Percentiles rank a stretch among this genome's conserved stretches.
Conservation (phyloP, 371 early-diverging fungal species). For the Cokeromyces recurvatus region DNA sequence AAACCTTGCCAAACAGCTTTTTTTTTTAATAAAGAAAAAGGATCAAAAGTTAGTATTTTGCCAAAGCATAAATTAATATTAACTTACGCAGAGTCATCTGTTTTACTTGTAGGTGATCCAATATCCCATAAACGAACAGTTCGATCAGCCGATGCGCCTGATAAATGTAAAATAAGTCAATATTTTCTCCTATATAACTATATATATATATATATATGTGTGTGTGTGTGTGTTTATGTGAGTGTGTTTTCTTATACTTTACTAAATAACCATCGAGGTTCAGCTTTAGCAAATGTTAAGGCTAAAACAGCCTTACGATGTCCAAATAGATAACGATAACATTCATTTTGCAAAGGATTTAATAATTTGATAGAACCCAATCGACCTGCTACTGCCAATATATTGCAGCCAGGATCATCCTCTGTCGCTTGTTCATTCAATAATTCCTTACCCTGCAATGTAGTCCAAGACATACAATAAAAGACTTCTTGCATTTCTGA, state of each 20-base stretch:
- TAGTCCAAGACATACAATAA: constrained; percentile 54
- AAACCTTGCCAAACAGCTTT: constrained; percentile 41
- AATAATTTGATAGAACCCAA: constrained; percentile 56
- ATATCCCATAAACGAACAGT: constrained; percentile 60
- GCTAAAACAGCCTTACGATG: constrained; percentile 40
- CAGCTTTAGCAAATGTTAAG: constrained; percentile 41
- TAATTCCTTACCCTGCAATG: constrained; percentile 11
- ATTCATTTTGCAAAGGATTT: constrained; percentile 47
- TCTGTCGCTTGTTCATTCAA: not conserved
- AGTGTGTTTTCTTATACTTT: no score
- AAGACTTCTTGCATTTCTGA: constrained; percentile 49
- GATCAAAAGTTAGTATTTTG: no score
- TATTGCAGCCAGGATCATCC: constrained; percentile 26
- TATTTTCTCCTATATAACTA: no score
- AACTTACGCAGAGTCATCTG: constrained; percentile 28
- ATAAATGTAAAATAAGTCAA: no score
- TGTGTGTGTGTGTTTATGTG: no score
- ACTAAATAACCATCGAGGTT: constrained; percentile 55
- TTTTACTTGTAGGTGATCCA: constrained; percentile 31
- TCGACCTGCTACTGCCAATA: constrained; percentile 50
- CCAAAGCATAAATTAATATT: no score
- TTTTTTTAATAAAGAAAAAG: no score
- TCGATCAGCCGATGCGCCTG: constrained; percentile 51
- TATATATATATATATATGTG: no score
- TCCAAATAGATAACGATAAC: constrained; percentile 53